phyloP scores from a whole-genome alignment of 2,329 filamentous ascomycete species.

The Monilinia vaccinii-corymbosi region DNA sequence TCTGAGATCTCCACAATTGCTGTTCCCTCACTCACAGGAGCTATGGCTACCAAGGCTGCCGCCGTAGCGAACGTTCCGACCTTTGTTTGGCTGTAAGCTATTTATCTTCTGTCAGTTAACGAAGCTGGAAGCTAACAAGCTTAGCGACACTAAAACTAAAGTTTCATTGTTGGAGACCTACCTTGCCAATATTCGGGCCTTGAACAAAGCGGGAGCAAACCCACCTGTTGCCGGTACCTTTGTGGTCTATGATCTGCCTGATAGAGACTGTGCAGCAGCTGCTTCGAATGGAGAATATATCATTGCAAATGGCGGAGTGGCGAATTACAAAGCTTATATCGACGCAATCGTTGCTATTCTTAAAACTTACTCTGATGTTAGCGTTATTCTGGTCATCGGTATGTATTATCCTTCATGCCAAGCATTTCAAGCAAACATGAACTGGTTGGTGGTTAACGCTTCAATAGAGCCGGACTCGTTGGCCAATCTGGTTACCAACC shows the following conservation, averaged over 20 bases:
- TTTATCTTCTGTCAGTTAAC: background rate
- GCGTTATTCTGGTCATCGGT: constrained; percentile 40
- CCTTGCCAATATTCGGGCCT: constrained; percentile 37
- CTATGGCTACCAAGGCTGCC: constrained; percentile 40
- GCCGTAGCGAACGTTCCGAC: constrained; percentile 42
- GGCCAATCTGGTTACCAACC: constrained; percentile 54
- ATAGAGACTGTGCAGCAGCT: constrained; percentile 53
- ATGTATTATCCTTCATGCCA: constrained; percentile 11
- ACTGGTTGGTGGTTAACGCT: background rate
- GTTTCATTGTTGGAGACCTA: constrained; percentile 40
- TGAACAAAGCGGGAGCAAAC: constrained; percentile 40
- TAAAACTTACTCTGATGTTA: constrained; percentile 44
- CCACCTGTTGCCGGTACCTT: constrained; percentile 40
- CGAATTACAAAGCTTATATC: constrained; percentile 45
- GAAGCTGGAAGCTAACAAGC: background rate
- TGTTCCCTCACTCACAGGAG: constrained; percentile 51
- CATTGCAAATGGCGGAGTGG: constrained; percentile 40
- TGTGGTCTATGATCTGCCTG: constrained; percentile 55
- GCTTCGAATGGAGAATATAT: constrained; percentile 54
- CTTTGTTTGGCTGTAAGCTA: constrained; percentile 42
- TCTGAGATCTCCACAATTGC: constrained; percentile 45
- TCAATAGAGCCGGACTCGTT: constrained; percentile 49
- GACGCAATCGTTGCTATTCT: constrained; percentile 44
- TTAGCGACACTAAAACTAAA: constrained; percentile 38
- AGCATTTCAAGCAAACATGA: background rate